These are phyloP conservation scores for Globisporangium takayamanum DNA, from an alignment of 352 stramenopile genomes.

Conservation along the genomic window DNA sequence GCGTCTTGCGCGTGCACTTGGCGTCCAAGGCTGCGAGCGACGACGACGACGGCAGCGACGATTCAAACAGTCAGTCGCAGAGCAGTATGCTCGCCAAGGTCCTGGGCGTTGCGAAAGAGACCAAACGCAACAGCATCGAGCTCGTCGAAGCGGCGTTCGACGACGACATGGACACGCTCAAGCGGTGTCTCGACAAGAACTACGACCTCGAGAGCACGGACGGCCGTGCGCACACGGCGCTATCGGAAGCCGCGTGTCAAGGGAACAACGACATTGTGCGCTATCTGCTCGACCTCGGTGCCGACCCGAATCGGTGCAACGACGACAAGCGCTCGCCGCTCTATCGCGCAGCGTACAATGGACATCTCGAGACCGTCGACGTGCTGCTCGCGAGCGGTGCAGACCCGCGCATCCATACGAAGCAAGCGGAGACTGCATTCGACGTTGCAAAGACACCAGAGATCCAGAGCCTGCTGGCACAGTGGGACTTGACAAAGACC, in stretches of 20 bases:
- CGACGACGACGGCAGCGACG: slow-evolving; percentile 8
- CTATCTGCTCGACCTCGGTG: slow-evolving; percentile 67
- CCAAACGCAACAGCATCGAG: slow-evolving; percentile 67
- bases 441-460: slow-evolving; percentile 82
- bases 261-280: slow-evolving; percentile 61
- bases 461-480: slow-evolving; percentile 42
- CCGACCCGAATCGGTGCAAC: slow-evolving; percentile 84
- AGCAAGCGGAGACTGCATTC: slow-evolving; percentile 76
- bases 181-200: slow-evolving; percentile 73
- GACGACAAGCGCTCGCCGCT: slow-evolving; percentile 78
- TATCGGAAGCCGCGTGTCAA: slow-evolving; percentile 86
- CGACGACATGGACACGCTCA: slow-evolving; percentile 66
- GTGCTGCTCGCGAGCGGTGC: slow-evolving; percentile 65
- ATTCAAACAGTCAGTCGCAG: background rate
- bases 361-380: slow-evolving; percentile 57
- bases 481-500: slow-evolving; percentile 72
- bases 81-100: slow-evolving; percentile 28
- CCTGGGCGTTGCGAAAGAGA: slow-evolving; percentile 50
- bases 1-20: slow-evolving; percentile 44
- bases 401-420: slow-evolving; percentile 63
- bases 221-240: slow-evolving; percentile 75
- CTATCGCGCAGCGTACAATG: slow-evolving; percentile 85
- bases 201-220: slow-evolving; percentile 86
- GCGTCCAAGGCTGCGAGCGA: slow-evolving; percentile 5
- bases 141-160: slow-evolving; percentile 89